Conservation (phyloP, 257 asterid species). For the Sherardia arvensis region DNA sequence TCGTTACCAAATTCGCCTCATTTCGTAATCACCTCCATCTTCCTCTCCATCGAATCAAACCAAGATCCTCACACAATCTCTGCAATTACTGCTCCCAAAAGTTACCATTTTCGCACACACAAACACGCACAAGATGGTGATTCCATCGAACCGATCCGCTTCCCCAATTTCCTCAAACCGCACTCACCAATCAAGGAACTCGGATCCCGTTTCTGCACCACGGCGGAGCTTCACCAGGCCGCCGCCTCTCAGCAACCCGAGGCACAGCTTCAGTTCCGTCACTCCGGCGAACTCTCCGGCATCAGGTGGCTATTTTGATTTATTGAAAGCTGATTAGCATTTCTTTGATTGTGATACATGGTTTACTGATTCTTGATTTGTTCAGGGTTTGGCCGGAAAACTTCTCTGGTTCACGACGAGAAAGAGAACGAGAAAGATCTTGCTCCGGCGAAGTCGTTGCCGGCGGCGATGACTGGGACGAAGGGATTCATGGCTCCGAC, state of each 20-base stretch:
- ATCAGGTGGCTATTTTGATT: conserved; percentile 26
- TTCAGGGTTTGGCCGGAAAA: conserved; percentile 42
- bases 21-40: conserved; percentile 3
- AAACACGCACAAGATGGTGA: conserved; percentile 31
- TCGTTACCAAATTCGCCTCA: conserved; percentile 42
- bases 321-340: not conserved
- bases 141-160: conserved; percentile 53
- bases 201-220: conserved; percentile 23
- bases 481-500: conserved; percentile 91
- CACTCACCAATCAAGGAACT: conserved; percentile 29
- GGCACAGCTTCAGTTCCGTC: conserved; percentile 36
- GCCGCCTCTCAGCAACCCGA: conserved; percentile 38
- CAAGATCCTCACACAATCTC: conserved; percentile 21
- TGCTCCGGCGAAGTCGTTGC: conserved; percentile 35
- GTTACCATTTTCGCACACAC: not conserved
- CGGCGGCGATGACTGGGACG: conserved; percentile 41
- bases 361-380: not conserved
- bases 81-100: conserved; percentile 6
- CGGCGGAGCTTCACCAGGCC: conserved; percentile 68
- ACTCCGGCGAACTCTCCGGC: conserved; percentile 87
- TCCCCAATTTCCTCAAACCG: conserved; percentile 57
- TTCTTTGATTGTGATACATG: conserved; percentile 1
- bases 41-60: conserved; percentile 15
- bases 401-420: conserved; percentile 35
- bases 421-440: conserved; percentile 63